Conservation (phyloP, 73 alveolate genomes). For the Urostyla sp. region DNA sequence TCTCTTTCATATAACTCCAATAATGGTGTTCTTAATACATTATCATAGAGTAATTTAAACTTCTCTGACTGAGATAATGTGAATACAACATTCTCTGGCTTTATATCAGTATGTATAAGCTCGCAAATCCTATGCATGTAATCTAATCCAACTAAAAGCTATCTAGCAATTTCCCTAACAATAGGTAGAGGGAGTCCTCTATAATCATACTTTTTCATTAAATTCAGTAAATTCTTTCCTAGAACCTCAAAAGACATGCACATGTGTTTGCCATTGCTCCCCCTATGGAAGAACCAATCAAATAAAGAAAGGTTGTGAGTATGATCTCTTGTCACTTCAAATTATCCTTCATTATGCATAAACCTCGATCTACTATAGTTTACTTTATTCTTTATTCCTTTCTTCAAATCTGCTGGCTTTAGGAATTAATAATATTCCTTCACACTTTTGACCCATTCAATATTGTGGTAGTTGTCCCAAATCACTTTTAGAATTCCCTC, state of each 20-base stretch:
- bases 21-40: constrained; percentile 38
- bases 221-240: constrained; percentile 81
- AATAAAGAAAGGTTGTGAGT: constrained; percentile 64
- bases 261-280: constrained; percentile 77
- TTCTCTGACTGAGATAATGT: constrained; percentile 47
- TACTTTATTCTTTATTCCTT: too few relatives aligned
- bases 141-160: constrained; percentile 90
- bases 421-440: too few relatives aligned
- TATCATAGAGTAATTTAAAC: constrained; percentile 40
- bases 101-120: constrained; percentile 89
- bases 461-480: constrained; percentile 18
- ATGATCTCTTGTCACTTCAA: constrained; percentile 35
- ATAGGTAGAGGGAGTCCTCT: constrained; percentile 86
- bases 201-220: constrained; percentile 82
- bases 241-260: constrained; percentile 88
- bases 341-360: constrained; percentile 7
- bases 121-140: constrained; percentile 89
- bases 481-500: constrained; percentile 56
- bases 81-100: constrained; percentile 89
- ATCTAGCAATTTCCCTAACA: constrained; percentile 81
- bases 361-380: too few relatives aligned
- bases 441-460: constrained; percentile 35
- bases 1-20: constrained; percentile 31
- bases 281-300: constrained; percentile 72
- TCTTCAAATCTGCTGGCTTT: too few relatives aligned